These are phyloP conservation scores for Huntiella bhutanensis DNA, from an alignment of 2,329 filamentous ascomycete genomes.

Conservation along the genomic window DNA sequence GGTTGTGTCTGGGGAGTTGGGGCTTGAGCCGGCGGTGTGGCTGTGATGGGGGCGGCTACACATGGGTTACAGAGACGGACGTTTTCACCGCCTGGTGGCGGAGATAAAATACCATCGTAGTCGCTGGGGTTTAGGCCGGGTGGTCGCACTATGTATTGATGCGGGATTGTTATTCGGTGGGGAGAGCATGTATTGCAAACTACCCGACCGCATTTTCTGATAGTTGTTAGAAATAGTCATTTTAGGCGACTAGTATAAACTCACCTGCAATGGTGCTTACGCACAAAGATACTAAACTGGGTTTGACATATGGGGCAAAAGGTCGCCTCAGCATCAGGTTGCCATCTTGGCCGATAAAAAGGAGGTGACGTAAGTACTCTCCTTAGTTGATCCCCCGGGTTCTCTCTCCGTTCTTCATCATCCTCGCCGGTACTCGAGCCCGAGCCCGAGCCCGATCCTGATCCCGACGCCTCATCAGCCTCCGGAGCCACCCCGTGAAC, in stretches of 20 bases:
- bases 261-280: constrained; percentile 83
- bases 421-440: too few species aligned
- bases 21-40: constrained; percentile 25
- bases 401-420: too few species aligned
- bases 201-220: constrained; percentile 75
- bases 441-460: too few species aligned
- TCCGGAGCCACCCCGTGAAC: too few species aligned
- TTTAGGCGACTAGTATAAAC: constrained; percentile 15
- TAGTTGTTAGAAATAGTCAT: neutral
- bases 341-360: constrained; percentile 58
- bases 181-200: constrained; percentile 83
- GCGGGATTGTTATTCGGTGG: constrained; percentile 83
- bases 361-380: constrained; percentile 16
- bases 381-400: neutral
- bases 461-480: too few species aligned
- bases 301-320: constrained; percentile 69
- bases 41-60: constrained; percentile 41
- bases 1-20: too few species aligned
- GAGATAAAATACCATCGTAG: constrained; percentile 3
- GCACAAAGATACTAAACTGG: constrained; percentile 65
- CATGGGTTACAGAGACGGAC: constrained; percentile 44
- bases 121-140: constrained; percentile 23
- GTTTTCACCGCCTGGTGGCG: constrained; percentile 30
- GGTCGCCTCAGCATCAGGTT: constrained; percentile 67
- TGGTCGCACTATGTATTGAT: constrained; percentile 78